Evolutionary conservation across 768 basidiomycete species (phyloP).

Genomic region (Lactarius vividus): DNA sequence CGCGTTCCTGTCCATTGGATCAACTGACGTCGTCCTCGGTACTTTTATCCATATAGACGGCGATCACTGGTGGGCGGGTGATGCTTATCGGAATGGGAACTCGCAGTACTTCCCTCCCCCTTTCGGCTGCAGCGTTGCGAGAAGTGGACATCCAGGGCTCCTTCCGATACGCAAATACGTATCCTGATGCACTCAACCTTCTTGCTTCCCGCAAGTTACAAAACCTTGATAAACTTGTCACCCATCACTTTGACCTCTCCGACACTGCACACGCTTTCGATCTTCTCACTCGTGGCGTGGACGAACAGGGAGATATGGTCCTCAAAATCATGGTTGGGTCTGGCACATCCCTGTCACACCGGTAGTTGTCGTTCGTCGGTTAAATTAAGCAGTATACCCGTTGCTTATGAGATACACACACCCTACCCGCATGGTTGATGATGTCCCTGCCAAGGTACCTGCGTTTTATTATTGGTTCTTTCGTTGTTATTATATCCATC

Average conservation of each 20-base stretch:
- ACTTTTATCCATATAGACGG: slow-evolving; percentile 50
- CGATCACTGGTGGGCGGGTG: slow-evolving; percentile 82
- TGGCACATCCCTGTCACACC: slow-evolving; percentile 13
- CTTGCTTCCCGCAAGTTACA: slow-evolving; percentile 58
- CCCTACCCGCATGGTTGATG: background rate
- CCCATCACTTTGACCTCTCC: slow-evolving; percentile 68
- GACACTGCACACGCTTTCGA: slow-evolving; percentile 77
- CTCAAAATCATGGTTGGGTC: slow-evolving; percentile 84
- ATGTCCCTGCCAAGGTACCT: background rate
- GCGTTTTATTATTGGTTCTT: slow-evolving; percentile 12
- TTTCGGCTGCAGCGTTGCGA: slow-evolving; percentile 75
- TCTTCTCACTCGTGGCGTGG: slow-evolving; percentile 70
- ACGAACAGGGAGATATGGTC: slow-evolving; percentile 77
- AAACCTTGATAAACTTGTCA: slow-evolving; percentile 71
- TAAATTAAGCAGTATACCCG: slow-evolving; percentile 24
- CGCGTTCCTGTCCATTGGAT: slow-evolving; percentile 1
- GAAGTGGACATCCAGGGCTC: slow-evolving; percentile 93
- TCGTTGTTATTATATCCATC: background rate
- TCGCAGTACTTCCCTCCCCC: slow-evolving; percentile 75
- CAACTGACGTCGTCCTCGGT: slow-evolving; percentile 23
- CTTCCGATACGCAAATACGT: slow-evolving; percentile 90
- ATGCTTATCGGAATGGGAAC: slow-evolving; percentile 97
- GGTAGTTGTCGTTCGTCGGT: slow-evolving; percentile 6
- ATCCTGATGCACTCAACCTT: slow-evolving; percentile 79
- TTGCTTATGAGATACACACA: slow-evolving; percentile 12